phyloP scores from a whole-genome alignment of 2,329 filamentous ascomycete genomes.

The Lasiodiplodia theobromae region DNA sequence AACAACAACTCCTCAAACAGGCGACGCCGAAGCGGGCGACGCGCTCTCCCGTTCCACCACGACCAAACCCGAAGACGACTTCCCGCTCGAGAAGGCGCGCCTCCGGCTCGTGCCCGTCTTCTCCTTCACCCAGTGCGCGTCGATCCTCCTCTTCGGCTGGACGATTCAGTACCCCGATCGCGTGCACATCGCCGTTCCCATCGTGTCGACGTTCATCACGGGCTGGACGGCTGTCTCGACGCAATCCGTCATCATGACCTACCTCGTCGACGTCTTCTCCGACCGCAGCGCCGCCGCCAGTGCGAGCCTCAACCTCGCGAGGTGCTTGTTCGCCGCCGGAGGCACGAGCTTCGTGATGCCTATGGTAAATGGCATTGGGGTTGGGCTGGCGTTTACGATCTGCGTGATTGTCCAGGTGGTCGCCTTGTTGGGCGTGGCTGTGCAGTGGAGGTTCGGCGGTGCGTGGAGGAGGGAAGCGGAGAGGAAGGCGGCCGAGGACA shows the following conservation, averaged over 20 bases:
- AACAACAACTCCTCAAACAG: slow-evolving; percentile 33
- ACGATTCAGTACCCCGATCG: slow-evolving; percentile 42
- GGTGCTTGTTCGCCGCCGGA: slow-evolving; percentile 61
- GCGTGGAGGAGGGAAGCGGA: background rate
- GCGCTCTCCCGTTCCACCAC: slow-evolving; percentile 38
- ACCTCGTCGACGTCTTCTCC: slow-evolving; percentile 61
- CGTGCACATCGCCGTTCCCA: slow-evolving; percentile 56
- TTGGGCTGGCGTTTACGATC: background rate
- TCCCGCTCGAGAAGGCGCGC: slow-evolving; percentile 60
- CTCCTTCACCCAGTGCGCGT: slow-evolving; percentile 53
- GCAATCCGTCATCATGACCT: slow-evolving; percentile 59
- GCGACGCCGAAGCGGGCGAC: slow-evolving; percentile 40
- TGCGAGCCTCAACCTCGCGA: slow-evolving; percentile 60
- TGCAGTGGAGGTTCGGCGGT: background rate
- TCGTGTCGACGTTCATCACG: slow-evolving; percentile 59
- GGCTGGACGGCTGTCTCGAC: slow-evolving; percentile 61
- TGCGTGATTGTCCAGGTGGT: background rate
- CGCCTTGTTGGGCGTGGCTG: background rate
- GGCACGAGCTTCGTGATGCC: slow-evolving; percentile 36
- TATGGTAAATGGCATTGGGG: background rate
- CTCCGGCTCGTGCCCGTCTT: slow-evolving; percentile 59
- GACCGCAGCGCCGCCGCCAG: slow-evolving; percentile 60
- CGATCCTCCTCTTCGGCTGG: slow-evolving; percentile 62
- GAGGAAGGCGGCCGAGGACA: too few species aligned
- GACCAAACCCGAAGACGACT: slow-evolving; percentile 33